A percentile compares a stretch with the other conserved stretches of the same genome.
Evolutionary conservation across 306 rosid species (phyloP).

Genomic region (Begonia masoniana): DNA sequence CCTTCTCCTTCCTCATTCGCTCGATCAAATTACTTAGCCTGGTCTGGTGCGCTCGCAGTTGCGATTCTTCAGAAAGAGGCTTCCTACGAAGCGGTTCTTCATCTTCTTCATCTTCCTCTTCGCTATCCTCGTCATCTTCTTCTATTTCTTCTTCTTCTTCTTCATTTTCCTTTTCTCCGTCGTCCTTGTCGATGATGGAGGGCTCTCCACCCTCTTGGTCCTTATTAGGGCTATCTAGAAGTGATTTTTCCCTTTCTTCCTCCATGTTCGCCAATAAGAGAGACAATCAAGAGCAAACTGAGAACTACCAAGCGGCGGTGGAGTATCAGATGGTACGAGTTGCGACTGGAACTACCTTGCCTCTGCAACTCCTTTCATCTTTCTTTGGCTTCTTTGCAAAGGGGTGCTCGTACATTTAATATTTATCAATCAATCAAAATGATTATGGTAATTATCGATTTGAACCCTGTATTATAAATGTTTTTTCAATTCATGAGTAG

Average conservation of each 20-base stretch:
- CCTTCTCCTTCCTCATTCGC: slow-evolving; percentile 47
- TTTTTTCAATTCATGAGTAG: too few species aligned
- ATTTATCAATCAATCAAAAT: too few species aligned
- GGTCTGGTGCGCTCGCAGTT: slow-evolving; percentile 32
- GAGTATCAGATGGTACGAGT: neutral
- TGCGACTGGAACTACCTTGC: neutral
- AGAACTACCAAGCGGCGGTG: slow-evolving; percentile 3
- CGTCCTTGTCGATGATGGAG: slow-evolving; percentile 20
- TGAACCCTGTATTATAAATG: too few species aligned
- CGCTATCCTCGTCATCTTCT: slow-evolving; percentile 17
- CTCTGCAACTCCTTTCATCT: neutral
- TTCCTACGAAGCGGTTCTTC: slow-evolving; percentile 17
- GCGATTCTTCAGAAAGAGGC: slow-evolving; percentile 21
- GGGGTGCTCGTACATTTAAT: neutral
- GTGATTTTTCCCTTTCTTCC: slow-evolving; percentile 18
- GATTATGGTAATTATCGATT: too few species aligned
- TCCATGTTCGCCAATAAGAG: slow-evolving; percentile 34
- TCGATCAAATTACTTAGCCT: slow-evolving; percentile 39
- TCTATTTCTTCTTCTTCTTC: slow-evolving; percentile 19
- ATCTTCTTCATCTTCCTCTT: slow-evolving; percentile 19
- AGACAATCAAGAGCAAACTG: slow-evolving; percentile 6
- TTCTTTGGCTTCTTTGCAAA: neutral
- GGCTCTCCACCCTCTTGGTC: slow-evolving; percentile 17
- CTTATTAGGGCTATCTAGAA: slow-evolving; percentile 28
- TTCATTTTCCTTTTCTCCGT: slow-evolving; percentile 19